A percentile compares a stretch with the other conserved stretches of the same genome.
These are phyloP conservation scores for Fusarium camptoceras DNA, from an alignment of 2,329 filamentous ascomycete genomes.

Conservation along the genomic window DNA sequence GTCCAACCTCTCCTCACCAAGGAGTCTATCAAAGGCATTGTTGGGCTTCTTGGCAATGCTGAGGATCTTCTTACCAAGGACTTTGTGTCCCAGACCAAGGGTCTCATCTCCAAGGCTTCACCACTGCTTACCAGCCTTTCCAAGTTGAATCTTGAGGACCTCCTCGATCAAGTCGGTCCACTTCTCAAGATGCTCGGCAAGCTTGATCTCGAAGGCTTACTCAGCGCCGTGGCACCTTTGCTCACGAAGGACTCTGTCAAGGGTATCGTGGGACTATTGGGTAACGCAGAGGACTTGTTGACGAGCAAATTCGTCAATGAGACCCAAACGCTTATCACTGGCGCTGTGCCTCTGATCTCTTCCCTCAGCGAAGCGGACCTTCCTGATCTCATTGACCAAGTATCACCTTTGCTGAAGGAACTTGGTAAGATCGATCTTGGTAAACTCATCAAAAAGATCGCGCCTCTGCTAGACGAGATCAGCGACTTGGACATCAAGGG, in stretches of 20 bases:
- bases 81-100: conserved; percentile 45
- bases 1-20: conserved; percentile 49
- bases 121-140: conserved; percentile 51
- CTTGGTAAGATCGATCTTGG: conserved; percentile 49
- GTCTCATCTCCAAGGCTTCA: conserved; percentile 44
- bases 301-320: conserved; percentile 47
- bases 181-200: conserved; percentile 49
- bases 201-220: conserved; percentile 49
- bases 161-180: conserved; percentile 51
- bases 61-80: conserved; percentile 46
- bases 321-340: conserved; percentile 46
- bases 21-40: conserved; percentile 49
- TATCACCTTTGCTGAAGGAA: conserved; percentile 49
- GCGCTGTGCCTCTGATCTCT: conserved; percentile 45
- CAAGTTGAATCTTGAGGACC: conserved; percentile 49
- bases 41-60: conserved; percentile 52
- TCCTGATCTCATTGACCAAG: conserved; percentile 42
- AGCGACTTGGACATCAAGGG: conserved; percentile 50
- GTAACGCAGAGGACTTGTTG: conserved; percentile 47
- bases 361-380: conserved; percentile 41
- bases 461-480: conserved; percentile 48
- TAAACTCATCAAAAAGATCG: conserved; percentile 46
- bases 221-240: conserved; percentile 45
- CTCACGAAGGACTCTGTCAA: conserved; percentile 46
- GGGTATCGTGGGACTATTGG: conserved; percentile 49